These are phyloP conservation scores for Rhododendron ovatum DNA, from an alignment of 148 eudicot genomes.

Conservation along the genomic window DNA sequence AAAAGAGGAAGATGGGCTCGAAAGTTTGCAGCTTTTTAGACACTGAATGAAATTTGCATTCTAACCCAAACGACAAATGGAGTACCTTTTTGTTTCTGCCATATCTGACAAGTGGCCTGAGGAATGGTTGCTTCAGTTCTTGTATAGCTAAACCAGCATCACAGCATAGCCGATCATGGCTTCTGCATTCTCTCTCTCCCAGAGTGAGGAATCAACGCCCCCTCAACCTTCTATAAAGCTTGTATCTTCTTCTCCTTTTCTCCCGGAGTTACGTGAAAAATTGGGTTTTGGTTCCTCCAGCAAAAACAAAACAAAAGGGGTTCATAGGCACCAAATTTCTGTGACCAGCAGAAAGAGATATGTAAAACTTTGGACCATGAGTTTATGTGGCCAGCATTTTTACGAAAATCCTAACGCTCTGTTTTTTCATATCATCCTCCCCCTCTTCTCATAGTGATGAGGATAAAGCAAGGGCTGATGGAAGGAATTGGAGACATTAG, in stretches of 20 bases:
- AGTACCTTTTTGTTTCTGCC: neutral
- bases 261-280: no score
- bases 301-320: no score
- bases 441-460: no score
- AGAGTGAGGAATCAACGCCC: no score
- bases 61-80: neutral
- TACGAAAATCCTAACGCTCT: no score
- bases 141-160: neutral
- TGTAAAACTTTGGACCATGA: neutral
- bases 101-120: neutral
- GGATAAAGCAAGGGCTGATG: no score
- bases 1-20: neutral
- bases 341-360: no score
- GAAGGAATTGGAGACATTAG: no score
- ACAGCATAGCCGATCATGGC: neutral
- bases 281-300: no score
- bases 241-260: no score
- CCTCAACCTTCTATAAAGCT: no score
- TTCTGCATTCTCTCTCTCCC: neutral
- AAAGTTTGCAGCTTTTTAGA: neutral
- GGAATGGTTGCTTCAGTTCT: neutral
- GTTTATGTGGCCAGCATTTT: neutral
- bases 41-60: neutral
- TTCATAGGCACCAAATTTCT: neutral
- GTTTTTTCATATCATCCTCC: no score